These are phyloP conservation scores for Asterionellopsis glacialis DNA, from an alignment of 108 stramenopile genomes.

Conservation along the genomic window DNA sequence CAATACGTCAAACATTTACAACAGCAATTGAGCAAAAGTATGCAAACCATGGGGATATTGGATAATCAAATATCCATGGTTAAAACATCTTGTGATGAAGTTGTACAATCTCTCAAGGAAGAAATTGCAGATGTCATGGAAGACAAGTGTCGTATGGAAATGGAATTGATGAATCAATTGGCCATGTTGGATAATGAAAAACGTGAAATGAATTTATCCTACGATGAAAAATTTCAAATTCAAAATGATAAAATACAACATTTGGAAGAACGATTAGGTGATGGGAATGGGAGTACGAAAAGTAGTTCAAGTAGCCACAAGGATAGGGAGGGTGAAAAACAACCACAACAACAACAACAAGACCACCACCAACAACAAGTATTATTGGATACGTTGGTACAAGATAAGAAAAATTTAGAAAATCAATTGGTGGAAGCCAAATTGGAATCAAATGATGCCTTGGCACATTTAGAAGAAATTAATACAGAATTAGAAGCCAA, in stretches of 20 bases:
- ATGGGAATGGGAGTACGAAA: no score
- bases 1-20: not conserved
- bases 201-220: slow-evolving; percentile 8
- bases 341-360: no score
- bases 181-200: slow-evolving; percentile 46
- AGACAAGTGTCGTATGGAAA: slow-evolving; percentile 48
- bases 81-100: slow-evolving; percentile 52
- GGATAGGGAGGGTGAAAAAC: no score
- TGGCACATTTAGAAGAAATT: slow-evolving; percentile 10
- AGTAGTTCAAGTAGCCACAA: no score
- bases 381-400: not conserved
- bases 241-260: slow-evolving; percentile 15
- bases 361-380: not conserved
- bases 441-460: slow-evolving; percentile 11
- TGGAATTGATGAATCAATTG: slow-evolving; percentile 62
- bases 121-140: slow-evolving; percentile 69
- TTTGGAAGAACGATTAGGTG: no score
- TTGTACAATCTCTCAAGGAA: slow-evolving; percentile 67
- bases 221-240: slow-evolving; percentile 7
- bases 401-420: not conserved
- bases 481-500: slow-evolving; percentile 20
- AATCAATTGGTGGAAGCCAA: not conserved
- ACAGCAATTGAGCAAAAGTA: slow-evolving; percentile 11
- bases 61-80: slow-evolving; percentile 62
- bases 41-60: slow-evolving; percentile 25